Base-by-base conservation (phyloP, 805 yeast species). In the Maudiozyma turicensis region DNA sequence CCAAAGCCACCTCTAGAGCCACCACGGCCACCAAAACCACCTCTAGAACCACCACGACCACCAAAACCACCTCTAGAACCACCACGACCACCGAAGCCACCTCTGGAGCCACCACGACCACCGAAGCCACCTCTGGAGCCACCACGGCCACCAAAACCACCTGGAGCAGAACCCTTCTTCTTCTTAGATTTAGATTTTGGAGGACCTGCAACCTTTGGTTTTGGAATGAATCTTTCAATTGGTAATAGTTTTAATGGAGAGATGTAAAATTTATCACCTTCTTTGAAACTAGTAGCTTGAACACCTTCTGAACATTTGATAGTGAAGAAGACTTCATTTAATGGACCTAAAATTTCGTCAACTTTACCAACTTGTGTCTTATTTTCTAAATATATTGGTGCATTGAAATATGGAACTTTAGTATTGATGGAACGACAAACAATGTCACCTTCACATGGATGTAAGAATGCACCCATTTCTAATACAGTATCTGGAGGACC, bases 291-390 rank as follows among this genome's bases (percentile, higher is more conserved):
- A 37, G 78, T 71, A 49, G 99, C 96, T 67, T 86, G 93, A 47
- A 93, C 93, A 65, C 99, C 99, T 66, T 93, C 99, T 47, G 86
- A 76, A 50, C 97, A 93, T 72, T 93, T 93, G 59, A 93, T 82
- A 38, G 99, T 93, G 78, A 93, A 93, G 67, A 78, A 91, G n/a
- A 93, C 97, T 72, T 93, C 99, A 67, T 93, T 93, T 66, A 93
- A 72, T 44, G 99, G 98, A 46, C 99, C 99, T 58, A 93, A 77
- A 54, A 93, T 93, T 75, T 93, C 99, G 68, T 93, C 99, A 51
- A 93, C 95, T 70, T 93, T 93, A 61, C 99, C 99, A 44, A 93
- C 82, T 65, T 85, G 93, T 29, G 95, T 84, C 71, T 93, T 93
- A 77, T 93, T 91, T 68, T 93, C 98, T 59, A 93, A 77, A 69